Percentiles rank a stretch among this genome's conserved stretches.
Evolutionary conservation across 2,329 filamentous ascomycete species (phyloP).

Genomic region (Ophiostoma populinum): DNA sequence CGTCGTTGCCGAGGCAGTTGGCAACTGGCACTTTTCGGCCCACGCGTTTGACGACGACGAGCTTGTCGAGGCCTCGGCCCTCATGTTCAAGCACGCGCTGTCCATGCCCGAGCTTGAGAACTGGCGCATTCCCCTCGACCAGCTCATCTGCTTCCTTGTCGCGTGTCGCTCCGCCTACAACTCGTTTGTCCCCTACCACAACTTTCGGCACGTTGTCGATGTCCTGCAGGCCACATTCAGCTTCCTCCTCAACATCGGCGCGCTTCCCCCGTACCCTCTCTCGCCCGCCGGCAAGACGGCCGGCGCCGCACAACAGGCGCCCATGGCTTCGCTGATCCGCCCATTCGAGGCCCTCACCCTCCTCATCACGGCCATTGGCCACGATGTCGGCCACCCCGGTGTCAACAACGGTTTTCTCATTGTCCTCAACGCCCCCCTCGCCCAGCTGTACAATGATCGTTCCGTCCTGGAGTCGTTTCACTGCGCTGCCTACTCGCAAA

Average conservation of each 20-base stretch:
- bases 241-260: conserved; percentile 69
- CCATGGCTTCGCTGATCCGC: conserved; percentile 57
- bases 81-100: conserved; percentile 83
- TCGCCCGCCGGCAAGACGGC: background rate
- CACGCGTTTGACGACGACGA: conserved; percentile 85
- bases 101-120: conserved; percentile 61
- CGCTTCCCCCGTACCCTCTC: conserved; percentile 50
- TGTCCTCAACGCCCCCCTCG: conserved; percentile 77
- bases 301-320: conserved; percentile 69
- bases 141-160: conserved; percentile 70
- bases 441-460: conserved; percentile 90
- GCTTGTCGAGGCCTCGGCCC: conserved; percentile 63
- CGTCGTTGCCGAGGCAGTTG: conserved; percentile 51
- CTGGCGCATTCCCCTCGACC: conserved; percentile 68
- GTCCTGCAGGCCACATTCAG: conserved; percentile 86
- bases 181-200: conserved; percentile 90
- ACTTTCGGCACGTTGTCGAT: conserved; percentile 93
- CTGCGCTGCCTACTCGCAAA: conserved; percentile 91
- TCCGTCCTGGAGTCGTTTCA: conserved; percentile 96
- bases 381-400: conserved; percentile 92
- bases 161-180: conserved; percentile 92
- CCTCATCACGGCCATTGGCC: conserved; percentile 88
- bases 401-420: conserved; percentile 96
- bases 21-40: conserved; percentile 74
- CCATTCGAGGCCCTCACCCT: conserved; percentile 82